phyloP scores from a whole-genome alignment of 1,139 yeast genomes.

The Kurtzmaniella quercitrusa region DNA sequence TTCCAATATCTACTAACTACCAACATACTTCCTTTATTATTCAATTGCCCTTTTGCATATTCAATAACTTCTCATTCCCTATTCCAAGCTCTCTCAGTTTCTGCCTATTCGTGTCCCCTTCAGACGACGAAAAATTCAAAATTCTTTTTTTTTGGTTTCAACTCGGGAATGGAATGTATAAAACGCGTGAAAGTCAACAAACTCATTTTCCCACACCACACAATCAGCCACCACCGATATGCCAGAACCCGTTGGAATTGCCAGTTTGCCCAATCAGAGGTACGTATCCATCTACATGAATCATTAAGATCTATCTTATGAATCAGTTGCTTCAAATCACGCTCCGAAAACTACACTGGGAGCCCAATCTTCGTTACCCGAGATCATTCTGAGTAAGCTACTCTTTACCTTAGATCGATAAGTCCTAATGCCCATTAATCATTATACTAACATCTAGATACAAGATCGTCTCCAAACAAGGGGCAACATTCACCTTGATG shows the following conservation, averaged over 20 bases:
- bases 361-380: no score
- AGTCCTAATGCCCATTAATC: no score
- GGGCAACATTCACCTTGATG: conserved; percentile 89
- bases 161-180: conserved; percentile 3
- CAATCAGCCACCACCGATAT: conserved; percentile 12
- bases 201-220: not conserved
- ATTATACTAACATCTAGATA: conserved; percentile 42
- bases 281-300: conserved; percentile 27
- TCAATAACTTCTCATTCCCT: no score
- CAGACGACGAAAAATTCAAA: conserved; percentile 1
- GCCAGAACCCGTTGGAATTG: conserved; percentile 73
- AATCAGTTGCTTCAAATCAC: not conserved
- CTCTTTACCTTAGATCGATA: no score
- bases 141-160: not conserved
- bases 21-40: no score
- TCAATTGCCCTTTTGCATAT: no score
- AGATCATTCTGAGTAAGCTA: no score
- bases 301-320: not conserved
- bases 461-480: conserved; percentile 83
- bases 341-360: no score
- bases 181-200: conserved; percentile 5
- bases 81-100: not conserved
- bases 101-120: not conserved
- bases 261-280: conserved; percentile 92
- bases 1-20: no score